Evolutionary conservation across 371 early-diverging fungal species (phyloP).

Genomic region (Choanephora cucurbitarum): DNA sequence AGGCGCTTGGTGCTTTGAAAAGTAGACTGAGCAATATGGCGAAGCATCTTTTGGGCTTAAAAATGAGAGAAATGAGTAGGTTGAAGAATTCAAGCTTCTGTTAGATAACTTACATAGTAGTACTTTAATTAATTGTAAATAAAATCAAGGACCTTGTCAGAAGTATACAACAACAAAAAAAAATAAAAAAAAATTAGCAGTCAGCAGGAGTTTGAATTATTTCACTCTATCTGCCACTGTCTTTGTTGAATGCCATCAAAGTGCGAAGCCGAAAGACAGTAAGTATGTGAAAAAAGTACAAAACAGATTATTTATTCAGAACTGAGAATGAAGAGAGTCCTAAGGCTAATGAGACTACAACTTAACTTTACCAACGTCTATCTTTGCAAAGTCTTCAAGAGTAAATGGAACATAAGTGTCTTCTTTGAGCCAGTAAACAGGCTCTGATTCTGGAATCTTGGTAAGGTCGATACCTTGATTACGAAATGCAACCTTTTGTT

Average conservation of each 20-base stretch:
- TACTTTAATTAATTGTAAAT: too few relatives aligned
- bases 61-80: too few relatives aligned
- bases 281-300: too few relatives aligned
- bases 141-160: slow-evolving; percentile 1
- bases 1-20: slow-evolving; percentile 24
- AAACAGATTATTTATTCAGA: too few relatives aligned
- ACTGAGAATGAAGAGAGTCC: too few relatives aligned
- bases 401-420: slow-evolving; percentile 52
- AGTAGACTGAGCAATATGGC: slow-evolving; percentile 15
- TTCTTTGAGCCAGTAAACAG: slow-evolving; percentile 49
- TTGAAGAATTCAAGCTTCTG: too few relatives aligned
- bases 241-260: too few relatives aligned
- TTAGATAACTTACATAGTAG: too few relatives aligned
- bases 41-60: slow-evolving; percentile 12
- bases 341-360: too few relatives aligned
- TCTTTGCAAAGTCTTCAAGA: slow-evolving; percentile 22
- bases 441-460: slow-evolving; percentile 33
- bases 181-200: background rate
- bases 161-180: background rate
- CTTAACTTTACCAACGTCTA: slow-evolving; percentile 26
- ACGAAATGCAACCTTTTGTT: slow-evolving; percentile 50
- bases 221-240: too few relatives aligned
- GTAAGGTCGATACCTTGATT: slow-evolving; percentile 51
- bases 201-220: background rate
- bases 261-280: too few relatives aligned